Conservation (phyloP, 441 rosid species). For the Adansonia rubrostipa region DNA sequence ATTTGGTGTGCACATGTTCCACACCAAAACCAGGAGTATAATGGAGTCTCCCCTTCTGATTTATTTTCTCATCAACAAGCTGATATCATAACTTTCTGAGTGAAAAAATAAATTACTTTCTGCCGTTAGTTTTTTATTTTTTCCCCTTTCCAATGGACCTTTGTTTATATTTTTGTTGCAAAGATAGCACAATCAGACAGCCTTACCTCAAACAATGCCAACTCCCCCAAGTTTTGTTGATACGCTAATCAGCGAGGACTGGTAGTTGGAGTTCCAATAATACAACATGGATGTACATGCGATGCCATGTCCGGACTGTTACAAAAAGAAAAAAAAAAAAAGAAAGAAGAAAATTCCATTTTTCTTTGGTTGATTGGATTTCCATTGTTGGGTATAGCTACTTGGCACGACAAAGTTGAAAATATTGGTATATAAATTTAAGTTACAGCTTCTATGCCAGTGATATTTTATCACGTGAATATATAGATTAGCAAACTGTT, state of each 20-base stretch:
- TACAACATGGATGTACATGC: neutral
- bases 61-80: too few relatives aligned
- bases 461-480: too few relatives aligned
- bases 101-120: neutral
- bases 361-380: neutral
- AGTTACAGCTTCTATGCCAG: too few relatives aligned
- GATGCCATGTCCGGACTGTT: neutral
- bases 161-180: too few relatives aligned
- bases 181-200: neutral
- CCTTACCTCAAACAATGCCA: neutral
- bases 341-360: neutral
- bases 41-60: too few relatives aligned
- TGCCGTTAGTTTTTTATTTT: neutral
- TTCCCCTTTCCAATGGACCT: neutral
- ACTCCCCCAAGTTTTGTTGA: neutral
- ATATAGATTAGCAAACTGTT: too few relatives aligned
- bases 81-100: too few relatives aligned
- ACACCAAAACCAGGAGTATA: neutral
- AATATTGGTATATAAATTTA: neutral
- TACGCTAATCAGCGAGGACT: neutral
- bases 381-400: neutral
- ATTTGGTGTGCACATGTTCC: neutral
- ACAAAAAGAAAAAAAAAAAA: neutral
- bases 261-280: neutral
- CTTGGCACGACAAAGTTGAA: neutral